Conservation (phyloP, 2,329 filamentous ascomycete species). For the Colletotrichum abscissum region DNA sequence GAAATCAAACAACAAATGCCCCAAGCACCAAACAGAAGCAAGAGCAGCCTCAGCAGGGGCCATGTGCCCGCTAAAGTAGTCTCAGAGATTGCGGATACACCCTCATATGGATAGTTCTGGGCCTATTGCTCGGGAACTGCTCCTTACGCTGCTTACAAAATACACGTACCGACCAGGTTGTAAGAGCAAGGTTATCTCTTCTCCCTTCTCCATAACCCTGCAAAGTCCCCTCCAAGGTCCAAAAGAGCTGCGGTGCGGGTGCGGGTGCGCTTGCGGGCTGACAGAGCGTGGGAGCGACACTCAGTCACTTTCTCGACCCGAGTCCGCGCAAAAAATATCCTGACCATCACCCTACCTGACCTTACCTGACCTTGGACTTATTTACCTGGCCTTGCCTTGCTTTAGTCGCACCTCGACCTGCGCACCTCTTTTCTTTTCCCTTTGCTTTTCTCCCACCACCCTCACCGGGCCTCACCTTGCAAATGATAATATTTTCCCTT, state of each 20-base stretch:
- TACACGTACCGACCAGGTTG: background rate
- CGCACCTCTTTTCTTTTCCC: slow-evolving; percentile 4
- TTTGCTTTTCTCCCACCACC: slow-evolving; percentile 16
- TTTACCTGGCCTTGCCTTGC: slow-evolving; percentile 1
- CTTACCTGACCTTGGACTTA: background rate
- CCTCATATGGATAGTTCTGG: background rate
- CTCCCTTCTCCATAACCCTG: background rate
- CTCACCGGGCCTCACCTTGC: slow-evolving; percentile 6
- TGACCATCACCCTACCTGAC: slow-evolving; percentile 27
- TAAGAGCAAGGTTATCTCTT: background rate
- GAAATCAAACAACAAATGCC: background rate
- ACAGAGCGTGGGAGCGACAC: slow-evolving; percentile 6
- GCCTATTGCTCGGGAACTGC: background rate
- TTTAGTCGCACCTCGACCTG: background rate
- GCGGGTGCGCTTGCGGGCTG: background rate
- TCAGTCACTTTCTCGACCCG: background rate
- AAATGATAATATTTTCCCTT: slow-evolving; percentile 1
- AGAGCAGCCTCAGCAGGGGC: slow-evolving; percentile 4
- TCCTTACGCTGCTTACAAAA: background rate
- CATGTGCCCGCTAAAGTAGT: slow-evolving; percentile 27
- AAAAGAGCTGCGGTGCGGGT: background rate
- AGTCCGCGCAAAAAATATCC: slow-evolving; percentile 22
- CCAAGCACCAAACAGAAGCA: slow-evolving; percentile 13
- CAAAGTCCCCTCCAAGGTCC: background rate
- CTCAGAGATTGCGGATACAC: slow-evolving; percentile 31